A percentile compares a stretch with the other conserved stretches of the same genome.
Evolutionary conservation across 139 green algal genomes (phyloP).

Genomic region (Ettlia oleoabundans): DNA sequence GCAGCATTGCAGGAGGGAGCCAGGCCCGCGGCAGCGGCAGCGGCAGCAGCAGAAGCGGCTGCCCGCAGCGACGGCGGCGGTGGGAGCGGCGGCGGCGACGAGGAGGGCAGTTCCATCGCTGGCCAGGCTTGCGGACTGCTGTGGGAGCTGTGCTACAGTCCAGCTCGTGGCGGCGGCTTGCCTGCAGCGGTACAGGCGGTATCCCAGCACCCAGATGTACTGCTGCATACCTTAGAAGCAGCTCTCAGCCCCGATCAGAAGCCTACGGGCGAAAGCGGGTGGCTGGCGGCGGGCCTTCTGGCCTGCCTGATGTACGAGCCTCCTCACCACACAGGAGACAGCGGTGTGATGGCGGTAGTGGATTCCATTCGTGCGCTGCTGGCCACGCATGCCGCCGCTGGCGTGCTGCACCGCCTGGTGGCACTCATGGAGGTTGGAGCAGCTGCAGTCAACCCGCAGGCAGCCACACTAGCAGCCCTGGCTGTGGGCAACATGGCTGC

Average conservation of each 20-base stretch:
- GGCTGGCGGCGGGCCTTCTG: slow-evolving; percentile 1
- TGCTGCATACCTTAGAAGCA: slow-evolving; percentile 2
- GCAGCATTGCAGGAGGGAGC: not conserved
- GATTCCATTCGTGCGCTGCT: slow-evolving; percentile 1
- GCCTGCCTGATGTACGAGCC: slow-evolving; percentile 18
- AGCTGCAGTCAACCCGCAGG: not conserved
- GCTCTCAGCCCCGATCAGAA: not conserved
- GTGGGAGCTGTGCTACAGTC: slow-evolving; percentile 2
- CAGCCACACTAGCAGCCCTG: not conserved
- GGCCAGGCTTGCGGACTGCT: not conserved
- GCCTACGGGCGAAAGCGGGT: not conserved
- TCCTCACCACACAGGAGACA: not conserved
- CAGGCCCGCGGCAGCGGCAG: not conserved
- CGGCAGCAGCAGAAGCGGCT: not conserved
- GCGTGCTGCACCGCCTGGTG: not conserved
- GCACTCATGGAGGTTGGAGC: not conserved
- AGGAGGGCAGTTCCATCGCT: not conserved
- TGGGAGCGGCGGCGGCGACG: not conserved
- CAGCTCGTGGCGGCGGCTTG: not conserved
- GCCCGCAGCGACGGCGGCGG: not conserved
- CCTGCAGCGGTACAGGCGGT: not conserved
- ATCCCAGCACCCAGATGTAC: not conserved
- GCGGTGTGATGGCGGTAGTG: not conserved
- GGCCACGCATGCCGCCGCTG: not conserved
- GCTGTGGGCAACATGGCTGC: slow-evolving; percentile 8